Percentiles rank a stretch among this genome's conserved stretches.
Conservation (phyloP, 805 yeast species). For the Debaryomyces prosopidis region DNA sequence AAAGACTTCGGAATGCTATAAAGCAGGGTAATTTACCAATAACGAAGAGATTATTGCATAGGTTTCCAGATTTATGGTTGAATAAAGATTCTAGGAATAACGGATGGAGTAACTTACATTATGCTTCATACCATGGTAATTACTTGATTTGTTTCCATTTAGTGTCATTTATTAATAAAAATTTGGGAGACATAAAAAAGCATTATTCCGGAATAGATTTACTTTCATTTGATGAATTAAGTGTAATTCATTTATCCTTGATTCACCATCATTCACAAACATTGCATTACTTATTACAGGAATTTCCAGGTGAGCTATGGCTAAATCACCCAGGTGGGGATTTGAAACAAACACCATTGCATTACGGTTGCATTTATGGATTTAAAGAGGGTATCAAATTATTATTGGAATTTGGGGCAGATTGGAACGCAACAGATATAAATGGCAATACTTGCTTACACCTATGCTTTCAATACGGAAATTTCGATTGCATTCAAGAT, state of each 20-base stretch:
- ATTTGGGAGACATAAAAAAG: constrained; percentile 12
- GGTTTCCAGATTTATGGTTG: constrained; percentile 46
- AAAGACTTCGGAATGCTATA: constrained; percentile 39
- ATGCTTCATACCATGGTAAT: constrained; percentile 41
- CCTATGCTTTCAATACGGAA: constrained; percentile 38
- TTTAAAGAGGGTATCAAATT: constrained; percentile 40
- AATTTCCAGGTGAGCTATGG: constrained; percentile 41
- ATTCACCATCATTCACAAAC: constrained; percentile 38
- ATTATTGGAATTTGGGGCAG: constrained; percentile 43
- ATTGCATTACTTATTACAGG: constrained; percentile 43
- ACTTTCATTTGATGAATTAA: constrained; percentile 34
- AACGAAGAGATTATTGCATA: constrained; percentile 34
- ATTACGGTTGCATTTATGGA: constrained; percentile 32
- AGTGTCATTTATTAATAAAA: constrained; percentile 29
- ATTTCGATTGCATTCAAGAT: constrained; percentile 29
- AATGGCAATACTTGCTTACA: constrained; percentile 41
- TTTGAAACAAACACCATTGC: constrained; percentile 36
- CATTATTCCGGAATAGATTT: constrained; percentile 27
- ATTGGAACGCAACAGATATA: constrained; percentile 26
- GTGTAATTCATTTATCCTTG: constrained; percentile 38
- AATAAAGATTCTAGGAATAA: constrained; percentile 32
- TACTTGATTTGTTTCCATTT: constrained; percentile 44
- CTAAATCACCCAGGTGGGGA: constrained; percentile 35
- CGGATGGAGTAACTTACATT: constrained; percentile 47
- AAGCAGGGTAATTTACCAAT: constrained; percentile 39